These are phyloP conservation scores for Mallotus japonicus DNA, from an alignment of 441 rosid genomes.

Conservation along the genomic window DNA sequence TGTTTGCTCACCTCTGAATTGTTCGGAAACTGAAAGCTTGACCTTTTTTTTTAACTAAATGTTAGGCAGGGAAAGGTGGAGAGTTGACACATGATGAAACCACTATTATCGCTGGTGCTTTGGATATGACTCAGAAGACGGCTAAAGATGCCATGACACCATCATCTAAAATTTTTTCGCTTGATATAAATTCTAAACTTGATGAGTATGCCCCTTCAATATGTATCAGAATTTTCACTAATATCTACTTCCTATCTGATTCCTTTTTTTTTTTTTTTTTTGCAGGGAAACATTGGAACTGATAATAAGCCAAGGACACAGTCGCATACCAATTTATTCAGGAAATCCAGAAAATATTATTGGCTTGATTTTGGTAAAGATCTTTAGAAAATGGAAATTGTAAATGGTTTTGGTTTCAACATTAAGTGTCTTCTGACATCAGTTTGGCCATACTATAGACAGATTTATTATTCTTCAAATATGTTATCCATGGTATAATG, in stretches of 20 bases:
- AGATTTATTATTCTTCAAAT: not conserved
- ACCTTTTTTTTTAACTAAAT: not conserved
- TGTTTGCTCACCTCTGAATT: not conserved
- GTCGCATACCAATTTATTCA: slow-evolving; percentile 71
- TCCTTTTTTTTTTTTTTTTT: slow-evolving; percentile 20
- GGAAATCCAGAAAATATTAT: slow-evolving; percentile 47
- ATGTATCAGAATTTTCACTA: not conserved
- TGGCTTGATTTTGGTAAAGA: slow-evolving; percentile 66
- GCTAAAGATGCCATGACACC: slow-evolving; percentile 93
- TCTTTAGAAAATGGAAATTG: not conserved
- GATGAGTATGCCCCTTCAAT: slow-evolving; percentile 44
- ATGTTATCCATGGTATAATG: not conserved
- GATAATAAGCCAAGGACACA: slow-evolving; percentile 71
- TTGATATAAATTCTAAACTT: slow-evolving; percentile 59
- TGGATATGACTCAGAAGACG: slow-evolving; percentile 81
- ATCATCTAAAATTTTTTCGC: slow-evolving; percentile 52
- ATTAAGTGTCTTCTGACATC: too few species aligned
- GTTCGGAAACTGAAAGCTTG: too few species aligned
- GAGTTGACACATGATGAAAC: slow-evolving; percentile 85
- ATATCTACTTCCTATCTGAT: not conserved
- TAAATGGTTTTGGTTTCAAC: not conserved
- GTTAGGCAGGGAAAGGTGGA: slow-evolving; percentile 88
- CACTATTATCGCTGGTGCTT: slow-evolving; percentile 77
- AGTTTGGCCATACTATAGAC: not conserved
- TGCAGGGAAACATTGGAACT: slow-evolving; percentile 59